These are phyloP conservation scores for Auriscalpium vulgare DNA, from an alignment of 768 basidiomycete species.

Conservation along the genomic window DNA sequence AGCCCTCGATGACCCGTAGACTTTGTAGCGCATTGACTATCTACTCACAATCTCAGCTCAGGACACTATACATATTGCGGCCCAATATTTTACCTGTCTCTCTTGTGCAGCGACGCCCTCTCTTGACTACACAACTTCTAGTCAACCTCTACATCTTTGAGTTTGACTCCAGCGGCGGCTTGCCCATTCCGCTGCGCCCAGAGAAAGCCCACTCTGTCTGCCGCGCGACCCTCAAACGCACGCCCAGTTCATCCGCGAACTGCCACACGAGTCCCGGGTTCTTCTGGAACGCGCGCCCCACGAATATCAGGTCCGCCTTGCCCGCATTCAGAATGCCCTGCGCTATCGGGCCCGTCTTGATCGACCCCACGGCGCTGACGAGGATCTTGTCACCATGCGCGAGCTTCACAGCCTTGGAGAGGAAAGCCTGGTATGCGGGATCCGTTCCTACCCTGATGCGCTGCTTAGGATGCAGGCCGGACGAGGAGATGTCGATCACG, in stretches of 20 bases:
- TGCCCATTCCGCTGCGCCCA: slow-evolving; percentile 17
- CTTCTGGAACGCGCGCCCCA: slow-evolving; percentile 43
- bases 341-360: slow-evolving; percentile 47
- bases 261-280: slow-evolving; percentile 43
- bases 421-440: slow-evolving; percentile 47
- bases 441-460: background rate
- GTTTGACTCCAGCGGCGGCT: no score
- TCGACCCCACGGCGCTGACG: slow-evolving; percentile 48
- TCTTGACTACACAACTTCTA: no score
- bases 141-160: no score
- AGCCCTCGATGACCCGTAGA: no score
- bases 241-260: slow-evolving; percentile 51
- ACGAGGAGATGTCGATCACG: slow-evolving; percentile 64
- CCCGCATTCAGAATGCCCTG: slow-evolving; percentile 50
- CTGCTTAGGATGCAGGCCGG: slow-evolving; percentile 45
- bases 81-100: no score
- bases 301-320: slow-evolving; percentile 44
- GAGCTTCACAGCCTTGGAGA: slow-evolving; percentile 46
- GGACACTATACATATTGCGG: no score
- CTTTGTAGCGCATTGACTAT: no score
- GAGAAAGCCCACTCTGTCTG: slow-evolving; percentile 51
- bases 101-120: no score
- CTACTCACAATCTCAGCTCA: no score
- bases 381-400: slow-evolving; percentile 35
- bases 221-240: slow-evolving; percentile 35